These are phyloP conservation scores for Coemansia asiatica DNA, from an alignment of 192 early-diverging fungal genomes.

Conservation along the genomic window DNA sequence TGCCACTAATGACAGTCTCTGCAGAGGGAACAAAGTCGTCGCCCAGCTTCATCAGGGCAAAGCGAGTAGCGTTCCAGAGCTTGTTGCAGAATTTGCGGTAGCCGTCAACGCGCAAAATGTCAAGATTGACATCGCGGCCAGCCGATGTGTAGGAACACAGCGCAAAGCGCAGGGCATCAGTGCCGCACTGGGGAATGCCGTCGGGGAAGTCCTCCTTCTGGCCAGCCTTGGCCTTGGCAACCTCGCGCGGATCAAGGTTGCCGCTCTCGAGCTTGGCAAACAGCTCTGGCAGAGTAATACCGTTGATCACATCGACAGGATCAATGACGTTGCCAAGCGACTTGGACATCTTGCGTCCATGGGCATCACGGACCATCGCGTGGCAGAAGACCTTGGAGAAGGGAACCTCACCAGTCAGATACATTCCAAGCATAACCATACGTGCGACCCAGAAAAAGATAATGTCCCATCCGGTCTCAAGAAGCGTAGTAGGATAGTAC, in stretches of 20 bases:
- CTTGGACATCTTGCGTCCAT: constrained; percentile 99
- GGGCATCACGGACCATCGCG: constrained; percentile 96
- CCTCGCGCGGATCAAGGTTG: constrained; percentile 89
- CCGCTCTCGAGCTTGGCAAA: constrained; percentile 75
- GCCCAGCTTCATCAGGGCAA: constrained; percentile 95
- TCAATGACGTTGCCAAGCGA: constrained; percentile 97
- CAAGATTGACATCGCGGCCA: constrained; percentile 89
- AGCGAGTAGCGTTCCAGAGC: constrained; percentile 97
- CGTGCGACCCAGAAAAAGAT: constrained; percentile 99
- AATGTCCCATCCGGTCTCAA: constrained; percentile 99
- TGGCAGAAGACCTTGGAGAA: constrained; percentile 97
- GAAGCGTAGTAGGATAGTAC: constrained; percentile 88
- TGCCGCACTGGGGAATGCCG: constrained; percentile 97
- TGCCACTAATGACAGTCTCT: constrained; percentile 62
- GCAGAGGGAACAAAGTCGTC: constrained; percentile 74
- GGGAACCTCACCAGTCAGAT: constrained; percentile 92
- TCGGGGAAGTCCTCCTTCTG: constrained; percentile 89
- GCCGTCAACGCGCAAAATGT: constrained; percentile 94
- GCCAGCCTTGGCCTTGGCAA: constrained; percentile 80
- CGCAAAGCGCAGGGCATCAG: constrained; percentile 89
- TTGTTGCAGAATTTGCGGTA: constrained; percentile 99
- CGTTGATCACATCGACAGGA: constrained; percentile 94
- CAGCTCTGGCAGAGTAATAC: constrained; percentile 78
- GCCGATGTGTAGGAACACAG: constrained; percentile 74
- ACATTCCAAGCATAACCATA: constrained; percentile 98